A percentile compares a stretch with the other conserved stretches of the same genome.
These are phyloP conservation scores for Choiromyces venosus DNA, from an alignment of 495 filamentous ascomycete species.

Conservation along the genomic window DNA sequence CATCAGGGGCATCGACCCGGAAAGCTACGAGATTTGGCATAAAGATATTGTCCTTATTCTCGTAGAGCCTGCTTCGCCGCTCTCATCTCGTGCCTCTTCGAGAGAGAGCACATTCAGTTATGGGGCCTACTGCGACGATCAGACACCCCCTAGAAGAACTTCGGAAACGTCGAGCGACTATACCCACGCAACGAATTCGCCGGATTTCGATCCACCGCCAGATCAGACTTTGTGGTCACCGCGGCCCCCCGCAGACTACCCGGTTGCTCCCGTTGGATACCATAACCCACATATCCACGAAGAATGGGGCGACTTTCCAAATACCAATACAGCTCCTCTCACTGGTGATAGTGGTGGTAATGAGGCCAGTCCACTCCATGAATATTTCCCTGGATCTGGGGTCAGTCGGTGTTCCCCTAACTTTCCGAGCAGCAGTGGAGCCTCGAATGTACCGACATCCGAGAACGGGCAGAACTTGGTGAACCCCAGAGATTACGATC, in stretches of 20 bases:
- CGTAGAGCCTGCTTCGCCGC: constrained; percentile 11
- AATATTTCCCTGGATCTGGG: not conserved
- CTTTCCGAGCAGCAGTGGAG: not conserved
- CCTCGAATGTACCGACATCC: not conserved
- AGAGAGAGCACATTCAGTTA: constrained; percentile 1
- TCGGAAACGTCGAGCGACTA: not conserved
- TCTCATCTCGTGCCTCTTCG: constrained; percentile 1
- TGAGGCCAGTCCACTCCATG: not conserved
- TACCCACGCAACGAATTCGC: not conserved
- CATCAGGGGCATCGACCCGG: constrained; percentile 3
- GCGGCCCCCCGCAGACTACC: not conserved
- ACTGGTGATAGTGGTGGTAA: not conserved
- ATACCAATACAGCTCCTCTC: not conserved
- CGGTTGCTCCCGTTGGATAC: not conserved
- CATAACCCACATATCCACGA: not conserved
- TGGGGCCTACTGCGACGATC: not conserved
- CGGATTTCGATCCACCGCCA: not conserved
- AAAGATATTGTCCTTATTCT: constrained; percentile 22
- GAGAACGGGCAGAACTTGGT: not conserved
- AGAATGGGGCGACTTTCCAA: not conserved
- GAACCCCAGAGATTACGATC: not conserved
- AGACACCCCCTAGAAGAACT: not conserved
- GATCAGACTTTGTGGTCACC: not conserved
- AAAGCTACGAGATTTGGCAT: constrained; percentile 21
- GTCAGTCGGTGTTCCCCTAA: not conserved